Base-by-base conservation (phyloP, 306 rosid genomes). In the Fragaria iinumae region DNA sequence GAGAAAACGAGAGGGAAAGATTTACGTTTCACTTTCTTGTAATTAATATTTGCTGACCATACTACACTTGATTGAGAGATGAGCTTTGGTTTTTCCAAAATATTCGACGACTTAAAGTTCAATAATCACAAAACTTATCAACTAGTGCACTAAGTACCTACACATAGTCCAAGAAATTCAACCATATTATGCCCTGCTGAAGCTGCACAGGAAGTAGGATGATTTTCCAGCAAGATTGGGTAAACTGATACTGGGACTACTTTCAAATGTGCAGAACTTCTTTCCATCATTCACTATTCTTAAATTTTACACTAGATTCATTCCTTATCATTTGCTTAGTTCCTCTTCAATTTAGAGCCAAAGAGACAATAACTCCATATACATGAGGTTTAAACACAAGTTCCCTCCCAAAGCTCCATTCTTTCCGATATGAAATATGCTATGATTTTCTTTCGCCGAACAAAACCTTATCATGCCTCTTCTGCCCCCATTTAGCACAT, bases 261-360 rank as follows among this genome's bases (percentile, higher is more conserved):
- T 44, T 11, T 34, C 67, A 25, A 39, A n/a, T 38, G 23, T 21
- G 25, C 36, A 13, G 25, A 56, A 38, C 21, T 55, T 72, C 29
- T 55, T 72, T 41, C 16, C 16, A 39, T 39, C 52, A 39, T 73
- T 73, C 77, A 23, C 55, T 32, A 14, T 73, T 73, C 52, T 56
- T 73, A 39, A n/a, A 8, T 55, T 56, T 25, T 23, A 41, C 41
- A 39, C 9, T 38, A 23, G 0, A 72, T n/a, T 45, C 13, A 72
- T 56, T 21, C 38, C 52, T 38, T n/a, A 11, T 36, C 56, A 27
- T 49, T 60, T 41, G 44, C 44, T 11, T 3, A 6, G 29, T 34
- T 71, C 43, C 45, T 20, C 48, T 62, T 32, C 9, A 18, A 32
- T 18, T 34, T 10, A 55, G 2, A 38, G 45, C 75, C 62, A 32